Conservation (phyloP, 768 basidiomycete genomes). For the Suillus plorans region DNA sequence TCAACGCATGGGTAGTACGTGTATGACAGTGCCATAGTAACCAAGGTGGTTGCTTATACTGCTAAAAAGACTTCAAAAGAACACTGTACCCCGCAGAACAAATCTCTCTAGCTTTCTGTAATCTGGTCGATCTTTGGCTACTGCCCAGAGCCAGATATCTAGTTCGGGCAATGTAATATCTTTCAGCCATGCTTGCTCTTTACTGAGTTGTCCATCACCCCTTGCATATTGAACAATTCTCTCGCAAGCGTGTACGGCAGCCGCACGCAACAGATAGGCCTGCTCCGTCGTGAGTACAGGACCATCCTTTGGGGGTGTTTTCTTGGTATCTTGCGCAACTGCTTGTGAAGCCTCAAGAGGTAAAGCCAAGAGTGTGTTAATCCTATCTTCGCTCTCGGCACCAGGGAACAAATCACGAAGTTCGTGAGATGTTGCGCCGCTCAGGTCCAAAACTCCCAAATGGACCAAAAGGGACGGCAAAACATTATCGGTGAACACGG, state of each 20-base stretch:
- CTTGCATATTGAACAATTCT: constrained; percentile 58
- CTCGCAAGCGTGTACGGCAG: constrained; percentile 79
- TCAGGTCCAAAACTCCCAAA: constrained; percentile 71
- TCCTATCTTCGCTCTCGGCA: constrained; percentile 37
- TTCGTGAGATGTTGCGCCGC: constrained; percentile 38
- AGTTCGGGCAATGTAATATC: constrained; percentile 58
- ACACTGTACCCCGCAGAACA: constrained; percentile 62
- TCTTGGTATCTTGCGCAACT: constrained; percentile 11
- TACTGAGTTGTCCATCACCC: constrained; percentile 19
- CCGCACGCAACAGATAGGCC: constrained; percentile 73
- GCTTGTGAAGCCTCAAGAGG: constrained; percentile 11
- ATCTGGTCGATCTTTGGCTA: constrained; percentile 76
- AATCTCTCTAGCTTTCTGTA: constrained; percentile 68
- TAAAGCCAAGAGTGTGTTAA: constrained; percentile 42
- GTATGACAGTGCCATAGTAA: not conserved
- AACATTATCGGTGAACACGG: constrained; percentile 81
- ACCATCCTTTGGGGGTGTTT: constrained; percentile 38
- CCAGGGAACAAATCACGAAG: constrained; percentile 50
- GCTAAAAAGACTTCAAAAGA: constrained; percentile 63
- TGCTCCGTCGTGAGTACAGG: constrained; percentile 59
- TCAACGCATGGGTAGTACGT: not conserved
- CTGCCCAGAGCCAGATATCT: constrained; percentile 81
- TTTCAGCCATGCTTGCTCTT: constrained; percentile 48
- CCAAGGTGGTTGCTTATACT: not conserved
- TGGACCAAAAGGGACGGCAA: constrained; percentile 80